These are phyloP conservation scores for Lepiota brunneoincarnata DNA, from an alignment of 768 basidiomycete species.

Conservation along the genomic window DNA sequence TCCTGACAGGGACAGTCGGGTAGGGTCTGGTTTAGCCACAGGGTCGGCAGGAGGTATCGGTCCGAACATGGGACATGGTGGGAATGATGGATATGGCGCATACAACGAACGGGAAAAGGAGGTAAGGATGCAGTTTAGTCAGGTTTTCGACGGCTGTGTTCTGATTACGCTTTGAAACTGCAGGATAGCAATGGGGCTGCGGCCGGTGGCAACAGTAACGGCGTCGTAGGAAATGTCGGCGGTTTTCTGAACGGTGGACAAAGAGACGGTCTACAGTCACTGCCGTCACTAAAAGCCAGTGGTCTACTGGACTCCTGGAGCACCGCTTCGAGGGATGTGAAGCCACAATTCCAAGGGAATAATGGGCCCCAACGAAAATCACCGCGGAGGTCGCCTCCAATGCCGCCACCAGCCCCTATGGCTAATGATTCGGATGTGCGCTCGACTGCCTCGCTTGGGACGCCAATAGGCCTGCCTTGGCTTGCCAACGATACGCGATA, in stretches of 20 bases:
- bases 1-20: slow-evolving; percentile 18
- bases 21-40: slow-evolving; percentile 14
- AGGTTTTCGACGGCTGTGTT: slow-evolving; percentile 8
- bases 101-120: slow-evolving; percentile 21
- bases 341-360: slow-evolving; percentile 17
- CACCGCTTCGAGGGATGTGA: slow-evolving; percentile 25
- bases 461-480: slow-evolving; percentile 72
- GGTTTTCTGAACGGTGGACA: slow-evolving; percentile 17
- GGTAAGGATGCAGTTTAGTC: slow-evolving; percentile 7
- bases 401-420: slow-evolving; percentile 17
- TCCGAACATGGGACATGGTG: slow-evolving; percentile 17
- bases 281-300: slow-evolving; percentile 74
- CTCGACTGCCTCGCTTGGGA: slow-evolving; percentile 31
- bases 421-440: slow-evolving; percentile 27
- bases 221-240: slow-evolving; percentile 16
- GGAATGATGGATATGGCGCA: slow-evolving; percentile 16
- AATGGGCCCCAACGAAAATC: slow-evolving; percentile 22
- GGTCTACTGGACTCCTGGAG: slow-evolving; percentile 64
- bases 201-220: slow-evolving; percentile 11
- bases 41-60: slow-evolving; percentile 17
- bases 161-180: slow-evolving; percentile 5
- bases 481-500: slow-evolving; percentile 61
- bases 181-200: slow-evolving; percentile 10
- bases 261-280: slow-evolving; percentile 37
- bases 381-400: slow-evolving; percentile 25